These are phyloP conservation scores for Pseudocercospora cruenta DNA, from an alignment of 2,329 filamentous ascomycete species.

Conservation along the genomic window DNA sequence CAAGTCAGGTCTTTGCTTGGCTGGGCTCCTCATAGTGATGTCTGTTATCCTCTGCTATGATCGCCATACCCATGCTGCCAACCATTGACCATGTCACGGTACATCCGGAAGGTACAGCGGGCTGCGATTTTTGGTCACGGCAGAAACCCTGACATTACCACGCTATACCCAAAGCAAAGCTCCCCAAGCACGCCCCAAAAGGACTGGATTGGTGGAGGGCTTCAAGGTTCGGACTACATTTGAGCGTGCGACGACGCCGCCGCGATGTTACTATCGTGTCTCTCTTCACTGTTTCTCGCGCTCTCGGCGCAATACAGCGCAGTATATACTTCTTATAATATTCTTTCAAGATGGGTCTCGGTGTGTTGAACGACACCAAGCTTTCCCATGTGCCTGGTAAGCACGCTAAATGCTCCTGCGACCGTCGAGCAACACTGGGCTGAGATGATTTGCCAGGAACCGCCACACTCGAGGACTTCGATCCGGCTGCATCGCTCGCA, in stretches of 20 bases:
- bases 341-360: constrained; percentile 25
- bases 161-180: background rate
- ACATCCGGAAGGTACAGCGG: background rate
- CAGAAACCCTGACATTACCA: background rate
- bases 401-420: constrained; percentile 4
- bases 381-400: constrained; percentile 30
- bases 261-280: background rate
- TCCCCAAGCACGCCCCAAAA: background rate
- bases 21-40: background rate
- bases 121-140: background rate
- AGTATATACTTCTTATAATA: background rate
- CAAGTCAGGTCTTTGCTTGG: background rate
- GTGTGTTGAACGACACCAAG: constrained; percentile 28
- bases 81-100: background rate
- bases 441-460: constrained; percentile 41
- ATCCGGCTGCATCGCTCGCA: constrained; percentile 27
- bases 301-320: background rate
- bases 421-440: background rate
- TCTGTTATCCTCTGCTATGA: background rate
- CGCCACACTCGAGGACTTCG: constrained; percentile 46
- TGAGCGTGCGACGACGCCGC: constrained; percentile 4
- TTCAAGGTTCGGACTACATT: constrained; percentile 1
- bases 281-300: background rate
- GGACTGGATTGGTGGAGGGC: background rate
- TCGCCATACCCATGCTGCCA: background rate